Evolutionary conservation across 768 basidiomycete genomes (phyloP), one percentile per base, ranked within the genome.

Genomic region (Phylloporus rhodoxanthus): DNA sequence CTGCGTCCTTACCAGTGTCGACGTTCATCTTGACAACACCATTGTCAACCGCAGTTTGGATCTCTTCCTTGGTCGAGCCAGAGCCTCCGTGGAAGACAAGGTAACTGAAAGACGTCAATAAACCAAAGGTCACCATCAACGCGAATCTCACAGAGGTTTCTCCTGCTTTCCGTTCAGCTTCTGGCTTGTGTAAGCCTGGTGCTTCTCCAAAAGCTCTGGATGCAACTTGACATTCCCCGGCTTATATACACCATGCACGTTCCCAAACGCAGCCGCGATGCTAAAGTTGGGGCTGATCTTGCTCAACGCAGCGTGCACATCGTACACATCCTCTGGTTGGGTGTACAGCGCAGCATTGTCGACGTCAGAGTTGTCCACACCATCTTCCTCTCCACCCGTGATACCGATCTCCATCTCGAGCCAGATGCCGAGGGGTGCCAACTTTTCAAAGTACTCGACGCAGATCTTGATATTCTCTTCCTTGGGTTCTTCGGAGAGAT

Each of bases 391-490:
- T 61, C 96, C 96, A 64, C 96, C 96, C 44, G 96, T 99, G 72
- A 99, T 98, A 64, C 96, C 96, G 68, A 99, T 99, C 73, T 99
- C 96, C 96, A 99, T 99, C 80, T 99, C 96, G 69, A 99, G 91
- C 91, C 91, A 99, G 53, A 91, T 73, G 45, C 89, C 87, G 64
- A 98, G 70, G 54, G 85, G 82, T 3, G 89, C 87, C 92, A 98
- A 88, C 66, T 91, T 90, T 73, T 84, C 78, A 72, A 98, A 95
- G 79, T 99, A 99, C 67, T 91, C 81, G 51, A 76, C 91, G 69
- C 96, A 98, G 46, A 76, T 91, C 37, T 77, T 84, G 67, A 98
- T 99, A 77, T 98, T 99, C 63, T 96, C 79, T 53, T 92, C 94
- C 64, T 90, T 88, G 61, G 86, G 59, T 64, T 90, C 86, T 64